Base-by-base conservation (phyloP, 441 rosid species). In the Croton laevigatus region DNA sequence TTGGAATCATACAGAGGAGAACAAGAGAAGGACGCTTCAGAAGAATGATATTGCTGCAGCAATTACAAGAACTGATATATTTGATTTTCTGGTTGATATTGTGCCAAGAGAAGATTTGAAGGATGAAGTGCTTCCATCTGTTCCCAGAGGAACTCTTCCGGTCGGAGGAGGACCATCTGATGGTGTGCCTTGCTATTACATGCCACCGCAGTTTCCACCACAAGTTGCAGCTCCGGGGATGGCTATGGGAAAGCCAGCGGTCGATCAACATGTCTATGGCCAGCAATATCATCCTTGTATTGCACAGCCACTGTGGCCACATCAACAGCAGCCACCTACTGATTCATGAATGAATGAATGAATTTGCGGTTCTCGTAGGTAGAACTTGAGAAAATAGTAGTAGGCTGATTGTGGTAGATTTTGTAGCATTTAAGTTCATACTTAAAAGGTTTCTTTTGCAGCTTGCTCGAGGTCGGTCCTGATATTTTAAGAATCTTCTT, bases 31-130 rank as follows among this genome's bases (percentile, higher is more conserved):
- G 71, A 78, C 83, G 0, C 81, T 82, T 17, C 83, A 82, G 51
- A 82, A 80, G 77, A 82, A 80, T n/a, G 86, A 82, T 69, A 80
- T 82, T 52, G 86, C 81, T 42, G 86, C 86, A 1, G 83, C 86
- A 0, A 70, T 71, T 16, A 66, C 79, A 5, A 70, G 75, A 67
- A 71, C 75, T 20, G 79, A 75, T 54, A 75, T 75, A n/a, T 75
- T 75, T 45, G 79, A 75, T 44, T 75, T 75, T 64, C 60, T 74
- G 3, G 73, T 74, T 12, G 78, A 74, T 74, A 69, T 74, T 32
- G 78, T 74, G 12, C 75, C 79, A 0, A 59, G 79, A 23, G 79
- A 75, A 51, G 79, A 75, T 71, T 37, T 70, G 65, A 75, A 71
- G 60, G 78, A 75, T 46, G 74, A 75, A 51, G 66, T 70, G 45